These are phyloP conservation scores for Hordeum marinum DNA, from an alignment of 176 grass and related monocot species.

Conservation along the genomic window DNA sequence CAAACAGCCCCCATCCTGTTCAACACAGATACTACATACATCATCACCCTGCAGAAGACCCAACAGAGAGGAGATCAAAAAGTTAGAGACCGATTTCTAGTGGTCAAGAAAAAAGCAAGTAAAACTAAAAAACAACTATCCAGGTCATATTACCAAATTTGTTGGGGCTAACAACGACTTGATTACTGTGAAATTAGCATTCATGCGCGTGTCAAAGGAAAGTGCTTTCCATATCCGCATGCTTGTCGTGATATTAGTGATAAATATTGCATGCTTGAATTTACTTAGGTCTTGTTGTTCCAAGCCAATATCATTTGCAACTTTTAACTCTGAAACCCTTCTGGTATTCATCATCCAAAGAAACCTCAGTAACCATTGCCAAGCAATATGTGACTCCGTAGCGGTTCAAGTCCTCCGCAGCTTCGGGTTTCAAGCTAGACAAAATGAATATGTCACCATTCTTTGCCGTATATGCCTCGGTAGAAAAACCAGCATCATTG, in stretches of 20 bases:
- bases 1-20: constrained; percentile 8
- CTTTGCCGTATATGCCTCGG: constrained; percentile 43
- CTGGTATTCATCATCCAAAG: constrained; percentile 35
- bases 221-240: constrained; percentile 57
- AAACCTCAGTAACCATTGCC: constrained; percentile 57
- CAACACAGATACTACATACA: constrained; percentile 6
- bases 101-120: neutral
- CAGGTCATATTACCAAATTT: constrained; percentile 36
- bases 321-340: constrained; percentile 51
- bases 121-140: neutral
- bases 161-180: constrained; percentile 34
- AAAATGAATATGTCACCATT: constrained; percentile 67
- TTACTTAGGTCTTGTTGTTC: constrained; percentile 17
- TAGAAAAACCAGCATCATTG: constrained; percentile 24
- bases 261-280: constrained; percentile 46
- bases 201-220: neutral
- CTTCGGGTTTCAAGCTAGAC: constrained; percentile 41
- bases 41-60: constrained; percentile 26
- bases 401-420: constrained; percentile 30
- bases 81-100: neutral
- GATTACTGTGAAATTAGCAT: constrained; percentile 58
- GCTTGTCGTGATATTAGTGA: constrained; percentile 51
- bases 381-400: constrained; percentile 45
- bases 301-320: constrained; percentile 7
- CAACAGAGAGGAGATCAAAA: constrained; percentile 14